Evolutionary conservation across 768 basidiomycete species (phyloP).

Genomic region (Lactarius pseudohatsudake): DNA sequence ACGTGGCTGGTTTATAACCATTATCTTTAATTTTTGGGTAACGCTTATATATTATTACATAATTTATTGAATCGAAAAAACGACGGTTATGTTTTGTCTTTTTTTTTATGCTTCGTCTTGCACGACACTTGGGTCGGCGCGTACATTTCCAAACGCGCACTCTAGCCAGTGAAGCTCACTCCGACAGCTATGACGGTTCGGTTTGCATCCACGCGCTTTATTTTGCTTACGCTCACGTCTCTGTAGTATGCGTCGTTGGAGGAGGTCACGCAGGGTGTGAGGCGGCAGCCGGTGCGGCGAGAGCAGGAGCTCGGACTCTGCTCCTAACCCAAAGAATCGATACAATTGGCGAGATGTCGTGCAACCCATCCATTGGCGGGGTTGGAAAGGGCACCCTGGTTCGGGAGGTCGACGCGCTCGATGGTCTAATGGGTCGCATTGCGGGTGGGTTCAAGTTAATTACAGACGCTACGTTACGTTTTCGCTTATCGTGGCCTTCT

Average conservation of each 20-base stretch:
- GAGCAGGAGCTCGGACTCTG: conserved; percentile 77
- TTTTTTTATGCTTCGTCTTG: conserved; percentile 18
- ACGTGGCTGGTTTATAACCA: too few relatives aligned
- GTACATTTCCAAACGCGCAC: conserved; percentile 5
- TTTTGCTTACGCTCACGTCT: conserved; percentile 4
- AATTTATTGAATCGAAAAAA: not conserved
- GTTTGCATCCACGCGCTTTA: not conserved
- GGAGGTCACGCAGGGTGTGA: conserved; percentile 94
- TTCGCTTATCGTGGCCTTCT: not conserved
- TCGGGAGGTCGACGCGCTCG: conserved; percentile 88
- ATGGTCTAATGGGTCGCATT: conserved; percentile 82
- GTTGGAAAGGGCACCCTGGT: conserved; percentile 91
- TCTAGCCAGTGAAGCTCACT: conserved; percentile 4
- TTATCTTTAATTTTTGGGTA: not conserved
- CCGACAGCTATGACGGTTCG: conserved; percentile 20
- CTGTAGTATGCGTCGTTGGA: conserved; percentile 78
- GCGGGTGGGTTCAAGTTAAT: conserved; percentile 51
- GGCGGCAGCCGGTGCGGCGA: conserved; percentile 82
- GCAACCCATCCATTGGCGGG: conserved; percentile 90
- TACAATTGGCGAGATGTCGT: conserved; percentile 82
- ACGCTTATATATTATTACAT: not conserved
- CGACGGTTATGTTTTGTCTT: not conserved
- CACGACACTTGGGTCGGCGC: conserved; percentile 10
- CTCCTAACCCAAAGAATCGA: conserved; percentile 80
- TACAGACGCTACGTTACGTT: too few relatives aligned